Evolutionary conservation across 148 eudicot genomes (phyloP).

Genomic region (Tetragonia tetragonoides): DNA sequence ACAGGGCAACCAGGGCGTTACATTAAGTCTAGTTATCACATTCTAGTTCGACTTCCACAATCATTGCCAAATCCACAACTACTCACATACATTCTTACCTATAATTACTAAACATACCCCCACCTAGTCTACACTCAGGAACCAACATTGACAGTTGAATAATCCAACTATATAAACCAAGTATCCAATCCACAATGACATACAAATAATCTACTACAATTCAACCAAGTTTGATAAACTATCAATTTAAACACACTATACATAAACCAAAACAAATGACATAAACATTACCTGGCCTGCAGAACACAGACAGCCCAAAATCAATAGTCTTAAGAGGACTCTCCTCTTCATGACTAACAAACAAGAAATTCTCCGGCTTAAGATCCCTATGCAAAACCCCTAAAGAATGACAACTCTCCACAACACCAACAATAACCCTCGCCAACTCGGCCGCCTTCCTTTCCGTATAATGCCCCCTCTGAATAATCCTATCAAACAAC

Average conservation of each 20-base stretch:
- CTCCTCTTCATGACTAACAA: conserved; percentile 26
- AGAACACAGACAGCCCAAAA: conserved; percentile 37
- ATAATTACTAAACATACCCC: too few relatives aligned
- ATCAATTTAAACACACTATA: background rate
- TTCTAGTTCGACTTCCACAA: too few relatives aligned
- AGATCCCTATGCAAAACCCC: conserved; percentile 37
- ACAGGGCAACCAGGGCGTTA: too few relatives aligned
- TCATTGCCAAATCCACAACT: too few relatives aligned
- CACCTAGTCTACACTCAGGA: too few relatives aligned
- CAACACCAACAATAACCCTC: conserved; percentile 34
- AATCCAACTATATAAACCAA: too few relatives aligned
- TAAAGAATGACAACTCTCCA: conserved; percentile 34
- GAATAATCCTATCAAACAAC: conserved; percentile 34
- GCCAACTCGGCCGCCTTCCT: conserved; percentile 34
- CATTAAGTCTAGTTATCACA: too few relatives aligned
- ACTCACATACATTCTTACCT: too few relatives aligned
- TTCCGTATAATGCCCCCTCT: conserved; percentile 33
- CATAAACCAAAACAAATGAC: background rate
- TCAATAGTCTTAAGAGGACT: conserved; percentile 33
- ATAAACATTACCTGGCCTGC: conserved; percentile 25
- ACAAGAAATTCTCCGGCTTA: conserved; percentile 45
- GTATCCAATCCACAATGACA: too few relatives aligned
- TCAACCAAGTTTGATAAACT: background rate
- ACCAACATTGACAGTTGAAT: too few relatives aligned
- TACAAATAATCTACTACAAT: background rate